Conservation (phyloP, 2,329 filamentous ascomycete genomes). For the Curvularia verruculosa region DNA sequence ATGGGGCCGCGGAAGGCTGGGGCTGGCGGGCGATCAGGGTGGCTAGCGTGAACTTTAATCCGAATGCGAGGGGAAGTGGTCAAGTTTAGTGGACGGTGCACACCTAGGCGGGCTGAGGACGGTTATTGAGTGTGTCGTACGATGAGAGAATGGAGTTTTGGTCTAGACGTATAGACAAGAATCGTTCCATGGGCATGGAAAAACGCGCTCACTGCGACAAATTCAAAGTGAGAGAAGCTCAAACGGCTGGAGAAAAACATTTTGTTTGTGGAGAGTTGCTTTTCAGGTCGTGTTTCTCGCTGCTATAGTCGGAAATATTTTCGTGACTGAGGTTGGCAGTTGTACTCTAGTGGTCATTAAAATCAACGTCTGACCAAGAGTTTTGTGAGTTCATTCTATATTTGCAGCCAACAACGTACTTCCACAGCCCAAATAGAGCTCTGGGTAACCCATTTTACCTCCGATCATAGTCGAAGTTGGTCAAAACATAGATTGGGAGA, state of each 20-base stretch:
- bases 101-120: background rate
- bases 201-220: background rate
- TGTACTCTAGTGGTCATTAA: background rate
- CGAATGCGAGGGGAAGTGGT: background rate
- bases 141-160: background rate
- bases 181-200: background rate
- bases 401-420: background rate
- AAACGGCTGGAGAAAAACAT: background rate
- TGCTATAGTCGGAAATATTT: background rate
- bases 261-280: background rate
- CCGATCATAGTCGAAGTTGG: background rate
- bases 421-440: background rate
- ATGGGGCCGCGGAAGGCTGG: background rate
- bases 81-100: background rate
- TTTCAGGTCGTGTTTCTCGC: background rate
- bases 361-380: background rate
- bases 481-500: background rate
- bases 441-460: background rate
- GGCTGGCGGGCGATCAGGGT: background rate
- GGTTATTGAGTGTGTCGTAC: background rate
- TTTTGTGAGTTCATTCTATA: background rate
- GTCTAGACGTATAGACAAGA: background rate
- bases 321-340: background rate
- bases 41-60: background rate
- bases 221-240: background rate